Evolutionary conservation across 176 grass and related monocot species (phyloP).

Genomic region (Musa beccarii): DNA sequence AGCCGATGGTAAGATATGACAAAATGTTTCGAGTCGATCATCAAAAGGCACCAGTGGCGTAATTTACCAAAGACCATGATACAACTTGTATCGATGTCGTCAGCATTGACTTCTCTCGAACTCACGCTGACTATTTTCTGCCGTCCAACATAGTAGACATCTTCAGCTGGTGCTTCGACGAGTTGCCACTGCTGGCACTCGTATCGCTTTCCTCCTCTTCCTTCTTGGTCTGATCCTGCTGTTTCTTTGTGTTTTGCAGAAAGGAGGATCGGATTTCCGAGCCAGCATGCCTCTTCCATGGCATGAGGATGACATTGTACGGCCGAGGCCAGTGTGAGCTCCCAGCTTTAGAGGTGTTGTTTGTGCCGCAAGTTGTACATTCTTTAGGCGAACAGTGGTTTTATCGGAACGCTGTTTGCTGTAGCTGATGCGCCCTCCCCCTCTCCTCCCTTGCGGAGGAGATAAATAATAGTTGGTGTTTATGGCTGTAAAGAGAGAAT

Average conservation of each 20-base stretch:
- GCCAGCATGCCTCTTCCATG: slow-evolving; percentile 49
- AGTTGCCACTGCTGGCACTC: too few species aligned
- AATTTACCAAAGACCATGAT: too few species aligned
- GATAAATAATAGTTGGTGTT: slow-evolving; percentile 29
- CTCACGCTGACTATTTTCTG: too few species aligned
- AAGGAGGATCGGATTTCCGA: slow-evolving; percentile 72
- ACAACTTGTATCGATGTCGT: too few species aligned
- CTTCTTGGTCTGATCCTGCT: not conserved
- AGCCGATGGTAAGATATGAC: too few species aligned
- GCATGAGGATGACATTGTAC: slow-evolving; percentile 62
- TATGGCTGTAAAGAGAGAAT: slow-evolving; percentile 53
- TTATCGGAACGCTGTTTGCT: slow-evolving; percentile 23
- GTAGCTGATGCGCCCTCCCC: slow-evolving; percentile 34
- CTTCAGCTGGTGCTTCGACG: too few species aligned
- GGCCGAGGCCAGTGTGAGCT: slow-evolving; percentile 59
- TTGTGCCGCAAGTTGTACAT: slow-evolving; percentile 73
- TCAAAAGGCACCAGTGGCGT: too few species aligned
- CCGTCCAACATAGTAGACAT: too few species aligned
- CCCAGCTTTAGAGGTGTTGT: slow-evolving; percentile 46
- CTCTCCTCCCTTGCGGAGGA: slow-evolving; percentile 1
- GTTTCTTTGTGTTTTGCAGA: slow-evolving; percentile 36
- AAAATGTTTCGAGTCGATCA: too few species aligned
- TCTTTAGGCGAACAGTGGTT: slow-evolving; percentile 26
- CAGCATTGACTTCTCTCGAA: too few species aligned
- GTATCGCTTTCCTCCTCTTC: not conserved